phyloP scores from a whole-genome alignment of 23 red algal species.

The Gracilaria caudata region DNA sequence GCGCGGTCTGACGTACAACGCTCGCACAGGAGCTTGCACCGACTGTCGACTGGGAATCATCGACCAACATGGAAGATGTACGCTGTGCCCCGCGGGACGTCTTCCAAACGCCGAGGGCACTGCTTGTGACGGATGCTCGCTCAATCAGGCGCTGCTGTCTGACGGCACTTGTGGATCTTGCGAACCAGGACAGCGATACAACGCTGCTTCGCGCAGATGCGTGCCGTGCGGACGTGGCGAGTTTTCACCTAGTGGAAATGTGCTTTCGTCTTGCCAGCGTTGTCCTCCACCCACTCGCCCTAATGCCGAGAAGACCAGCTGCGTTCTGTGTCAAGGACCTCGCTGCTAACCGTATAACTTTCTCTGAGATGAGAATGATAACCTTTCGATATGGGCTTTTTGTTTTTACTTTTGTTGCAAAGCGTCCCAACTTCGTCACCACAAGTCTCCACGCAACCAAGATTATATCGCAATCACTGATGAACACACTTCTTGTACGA shows the following conservation, averaged over 20 bases:
- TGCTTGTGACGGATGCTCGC: background rate
- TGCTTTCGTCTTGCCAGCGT: background rate
- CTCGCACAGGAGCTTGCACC: background rate
- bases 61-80: background rate
- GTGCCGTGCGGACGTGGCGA: constrained; percentile 2
- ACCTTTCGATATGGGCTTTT: too few species aligned
- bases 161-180: constrained; percentile 1
- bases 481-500: too few species aligned
- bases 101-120: background rate
- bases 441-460: too few species aligned
- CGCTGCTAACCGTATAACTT: background rate
- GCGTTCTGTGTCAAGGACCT: background rate
- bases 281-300: constrained; percentile 12
- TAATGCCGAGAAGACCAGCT: background rate
- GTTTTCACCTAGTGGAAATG: background rate
- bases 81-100: background rate
- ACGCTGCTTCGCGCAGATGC: background rate
- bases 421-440: too few species aligned
- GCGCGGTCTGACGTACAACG: background rate
- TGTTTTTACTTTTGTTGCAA: too few species aligned
- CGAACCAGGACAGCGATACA: background rate
- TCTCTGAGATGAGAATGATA: too few species aligned
- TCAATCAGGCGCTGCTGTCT: background rate
- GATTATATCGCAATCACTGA: too few species aligned
- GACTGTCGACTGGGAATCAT: background rate